These are phyloP conservation scores for Gracilaria gracilis DNA, from an alignment of 23 red algal species.

Conservation along the genomic window DNA sequence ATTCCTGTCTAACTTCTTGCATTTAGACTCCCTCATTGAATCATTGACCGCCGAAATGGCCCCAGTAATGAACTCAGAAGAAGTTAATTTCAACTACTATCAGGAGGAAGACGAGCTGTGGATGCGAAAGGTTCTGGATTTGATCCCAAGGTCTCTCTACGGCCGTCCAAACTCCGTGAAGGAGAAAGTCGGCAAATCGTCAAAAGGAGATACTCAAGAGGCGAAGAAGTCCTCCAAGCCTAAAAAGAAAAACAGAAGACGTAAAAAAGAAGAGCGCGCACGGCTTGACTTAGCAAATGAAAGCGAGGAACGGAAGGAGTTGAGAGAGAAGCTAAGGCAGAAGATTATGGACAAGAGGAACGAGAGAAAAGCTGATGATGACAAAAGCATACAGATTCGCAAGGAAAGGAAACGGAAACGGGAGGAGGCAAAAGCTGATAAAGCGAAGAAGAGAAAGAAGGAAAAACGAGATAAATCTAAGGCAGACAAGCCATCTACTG, in stretches of 20 bases:
- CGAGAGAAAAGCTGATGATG: slow-evolving; percentile 69
- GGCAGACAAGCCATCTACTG: background rate
- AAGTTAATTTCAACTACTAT: background rate
- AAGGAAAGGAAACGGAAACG: slow-evolving; percentile 49
- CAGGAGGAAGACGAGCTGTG: slow-evolving; percentile 47
- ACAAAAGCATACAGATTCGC: background rate
- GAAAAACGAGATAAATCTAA: slow-evolving; percentile 20
- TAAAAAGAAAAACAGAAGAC: slow-evolving; percentile 15
- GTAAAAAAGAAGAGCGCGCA: slow-evolving; percentile 5
- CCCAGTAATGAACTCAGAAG: background rate
- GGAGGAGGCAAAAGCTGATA: slow-evolving; percentile 37
- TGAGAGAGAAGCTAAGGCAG: slow-evolving; percentile 44
- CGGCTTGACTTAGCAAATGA: background rate
- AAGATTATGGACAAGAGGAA: slow-evolving; percentile 52
- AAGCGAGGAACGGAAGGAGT: slow-evolving; percentile 5
- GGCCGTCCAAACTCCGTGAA: background rate
- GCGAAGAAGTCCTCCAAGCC: background rate
- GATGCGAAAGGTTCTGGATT: slow-evolving; percentile 48
- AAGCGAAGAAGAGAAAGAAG: slow-evolving; percentile 41
- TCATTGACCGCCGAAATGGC: background rate
- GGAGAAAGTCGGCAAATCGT: slow-evolving; percentile 10
- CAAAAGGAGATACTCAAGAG: background rate
- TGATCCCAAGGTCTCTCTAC: slow-evolving; percentile 42
- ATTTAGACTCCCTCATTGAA: background rate
- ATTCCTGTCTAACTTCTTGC: too few species aligned